Evolutionary conservation across 2,329 filamentous ascomycete species (phyloP).

Genomic region (Mycosphaerella arachidis): DNA sequence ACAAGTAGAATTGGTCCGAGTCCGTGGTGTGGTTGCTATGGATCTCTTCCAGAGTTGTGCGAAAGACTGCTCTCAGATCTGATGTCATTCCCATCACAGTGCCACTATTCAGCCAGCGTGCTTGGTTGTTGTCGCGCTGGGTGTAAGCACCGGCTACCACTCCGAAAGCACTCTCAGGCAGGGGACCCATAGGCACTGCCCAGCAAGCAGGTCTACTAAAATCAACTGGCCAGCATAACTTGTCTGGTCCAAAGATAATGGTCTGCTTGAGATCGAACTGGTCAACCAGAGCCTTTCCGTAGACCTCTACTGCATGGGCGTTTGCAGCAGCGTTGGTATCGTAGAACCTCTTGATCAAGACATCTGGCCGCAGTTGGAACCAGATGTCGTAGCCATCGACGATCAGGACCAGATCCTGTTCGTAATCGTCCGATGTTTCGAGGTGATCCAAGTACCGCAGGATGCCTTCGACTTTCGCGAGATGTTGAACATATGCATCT

Average conservation of each 20-base stretch:
- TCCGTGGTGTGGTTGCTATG: conserved; percentile 27
- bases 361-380: conserved; percentile 60
- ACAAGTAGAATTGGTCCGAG: conserved; percentile 45
- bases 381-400: conserved; percentile 60
- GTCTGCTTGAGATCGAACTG: conserved; percentile 26
- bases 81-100: conserved; percentile 41
- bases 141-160: conserved; percentile 39
- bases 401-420: conserved; percentile 59
- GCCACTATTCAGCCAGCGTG: conserved; percentile 48
- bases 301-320: conserved; percentile 30
- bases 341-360: conserved; percentile 46
- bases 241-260: conserved; percentile 33
- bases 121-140: conserved; percentile 38
- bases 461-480: conserved; percentile 44
- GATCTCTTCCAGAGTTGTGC: conserved; percentile 38
- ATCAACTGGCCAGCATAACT: conserved; percentile 32
- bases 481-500: conserved; percentile 40
- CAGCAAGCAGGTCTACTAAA: conserved; percentile 30
- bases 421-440: conserved; percentile 36
- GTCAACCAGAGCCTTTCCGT: conserved; percentile 35
- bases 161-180: conserved; percentile 42
- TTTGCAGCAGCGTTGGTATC: conserved; percentile 41
- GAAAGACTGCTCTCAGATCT: conserved; percentile 38
- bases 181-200: conserved; percentile 26
- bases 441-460: conserved; percentile 42